These are phyloP conservation scores for Cnidoscolus chayamansa DNA, from an alignment of 441 rosid species.

Conservation along the genomic window DNA sequence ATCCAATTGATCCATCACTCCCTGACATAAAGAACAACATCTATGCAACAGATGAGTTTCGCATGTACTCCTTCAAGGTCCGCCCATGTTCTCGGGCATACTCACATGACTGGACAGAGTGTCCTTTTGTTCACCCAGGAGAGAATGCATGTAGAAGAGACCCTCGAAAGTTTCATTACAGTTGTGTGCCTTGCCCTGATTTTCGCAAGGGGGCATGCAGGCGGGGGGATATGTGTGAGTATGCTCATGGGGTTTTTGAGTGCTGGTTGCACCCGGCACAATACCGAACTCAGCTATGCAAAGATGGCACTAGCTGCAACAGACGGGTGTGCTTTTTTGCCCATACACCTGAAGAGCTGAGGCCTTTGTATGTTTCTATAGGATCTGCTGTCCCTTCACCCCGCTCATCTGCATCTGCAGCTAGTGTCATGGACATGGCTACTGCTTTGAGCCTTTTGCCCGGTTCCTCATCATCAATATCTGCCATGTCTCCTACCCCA, in stretches of 20 bases:
- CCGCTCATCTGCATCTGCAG: constrained; percentile 37
- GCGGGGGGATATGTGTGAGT: constrained; percentile 58
- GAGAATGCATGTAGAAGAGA: constrained; percentile 63
- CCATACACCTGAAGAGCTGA: constrained; percentile 47
- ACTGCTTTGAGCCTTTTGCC: constrained; percentile 33
- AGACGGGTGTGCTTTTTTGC: constrained; percentile 59
- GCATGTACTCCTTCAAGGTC: constrained; percentile 59
- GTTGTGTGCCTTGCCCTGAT: constrained; percentile 68
- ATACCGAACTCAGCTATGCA: constrained; percentile 55
- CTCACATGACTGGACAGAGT: constrained; percentile 67
- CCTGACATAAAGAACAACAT: constrained; percentile 61
- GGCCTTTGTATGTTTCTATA: constrained; percentile 45
- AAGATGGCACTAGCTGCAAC: constrained; percentile 51
- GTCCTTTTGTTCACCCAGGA: constrained; percentile 64
- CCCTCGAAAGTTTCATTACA: constrained; percentile 54
- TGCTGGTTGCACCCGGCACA: constrained; percentile 65
- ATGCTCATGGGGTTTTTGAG: constrained; percentile 61
- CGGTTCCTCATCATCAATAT: constrained; percentile 22
- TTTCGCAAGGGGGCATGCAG: constrained; percentile 53
- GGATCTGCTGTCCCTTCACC: constrained; percentile 54
- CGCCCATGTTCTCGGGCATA: constrained; percentile 60
- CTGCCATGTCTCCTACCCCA: constrained; percentile 42
- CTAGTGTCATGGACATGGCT: constrained; percentile 55
- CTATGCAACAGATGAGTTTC: constrained; percentile 55
- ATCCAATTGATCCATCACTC: constrained; percentile 49